These are phyloP conservation scores for Kuraishia cidri DNA, from an alignment of 805 yeast species.

Conservation along the genomic window DNA sequence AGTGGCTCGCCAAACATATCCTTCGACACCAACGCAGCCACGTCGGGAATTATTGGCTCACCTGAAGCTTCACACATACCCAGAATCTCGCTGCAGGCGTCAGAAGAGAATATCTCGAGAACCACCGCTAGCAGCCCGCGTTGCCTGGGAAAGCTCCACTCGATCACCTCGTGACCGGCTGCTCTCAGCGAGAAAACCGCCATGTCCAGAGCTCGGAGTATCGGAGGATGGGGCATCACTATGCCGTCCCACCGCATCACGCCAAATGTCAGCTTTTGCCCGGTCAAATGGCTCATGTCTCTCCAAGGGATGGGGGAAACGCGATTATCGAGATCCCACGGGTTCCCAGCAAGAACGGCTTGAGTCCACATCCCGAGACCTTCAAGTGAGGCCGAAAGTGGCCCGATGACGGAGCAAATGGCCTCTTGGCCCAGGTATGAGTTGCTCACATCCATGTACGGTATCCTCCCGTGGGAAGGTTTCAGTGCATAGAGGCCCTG, in stretches of 20 bases:
- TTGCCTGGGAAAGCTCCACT: constrained; percentile 34
- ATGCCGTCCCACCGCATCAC: constrained; percentile 33
- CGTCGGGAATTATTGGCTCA: constrained; percentile 19
- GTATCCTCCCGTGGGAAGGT: constrained; percentile 37
- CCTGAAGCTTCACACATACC: constrained; percentile 26
- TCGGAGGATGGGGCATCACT: constrained; percentile 48
- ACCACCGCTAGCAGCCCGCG: constrained; percentile 16
- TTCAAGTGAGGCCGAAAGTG: constrained; percentile 28
- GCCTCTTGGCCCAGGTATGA: constrained; percentile 23
- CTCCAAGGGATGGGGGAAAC: constrained; percentile 32
- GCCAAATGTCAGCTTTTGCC: constrained; percentile 27
- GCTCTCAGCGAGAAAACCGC: constrained; percentile 16
- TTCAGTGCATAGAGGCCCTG: constrained; percentile 73
- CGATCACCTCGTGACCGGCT: constrained; percentile 45
- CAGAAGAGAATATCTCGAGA: constrained; percentile 30
- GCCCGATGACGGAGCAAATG: constrained; percentile 37
- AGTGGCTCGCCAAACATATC: constrained; percentile 6
- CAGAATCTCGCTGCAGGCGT: constrained; percentile 25
- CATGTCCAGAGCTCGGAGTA: constrained; percentile 31
- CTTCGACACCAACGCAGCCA: constrained; percentile 14
- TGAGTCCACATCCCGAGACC: constrained; percentile 21
- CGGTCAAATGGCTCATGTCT: constrained; percentile 17
- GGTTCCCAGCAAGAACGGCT: constrained; percentile 19
- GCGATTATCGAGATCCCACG: constrained; percentile 34
- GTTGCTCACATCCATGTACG: constrained; percentile 28